Conservation (phyloP, 306 rosid genomes). For the Trichosanthes truncata region DNA sequence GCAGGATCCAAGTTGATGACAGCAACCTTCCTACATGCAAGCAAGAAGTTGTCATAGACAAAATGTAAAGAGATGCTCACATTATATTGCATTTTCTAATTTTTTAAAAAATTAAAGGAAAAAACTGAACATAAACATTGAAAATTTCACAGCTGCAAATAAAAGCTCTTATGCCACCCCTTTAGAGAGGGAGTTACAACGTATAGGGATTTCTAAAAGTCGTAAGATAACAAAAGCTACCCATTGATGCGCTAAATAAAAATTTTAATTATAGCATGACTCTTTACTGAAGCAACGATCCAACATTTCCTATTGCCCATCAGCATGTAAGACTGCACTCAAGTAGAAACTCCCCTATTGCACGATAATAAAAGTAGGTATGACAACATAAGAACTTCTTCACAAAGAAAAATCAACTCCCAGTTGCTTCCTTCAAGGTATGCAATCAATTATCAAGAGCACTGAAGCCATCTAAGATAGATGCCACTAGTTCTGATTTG, state of each 20-base stretch:
- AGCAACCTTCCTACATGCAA: slow-evolving; percentile 70
- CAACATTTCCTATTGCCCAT: background rate
- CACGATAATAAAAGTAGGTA: background rate
- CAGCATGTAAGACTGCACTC: background rate
- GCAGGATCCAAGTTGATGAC: slow-evolving; percentile 92
- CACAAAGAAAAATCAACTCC: background rate
- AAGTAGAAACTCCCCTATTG: background rate
- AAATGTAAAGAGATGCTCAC: background rate
- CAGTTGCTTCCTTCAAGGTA: background rate
- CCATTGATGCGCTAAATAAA: background rate
- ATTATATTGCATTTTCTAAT: background rate
- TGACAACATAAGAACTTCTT: background rate
- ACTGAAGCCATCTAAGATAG: background rate
- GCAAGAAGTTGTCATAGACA: slow-evolving; percentile 1
- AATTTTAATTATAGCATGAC: background rate
- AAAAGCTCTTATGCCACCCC: background rate
- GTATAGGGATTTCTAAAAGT: background rate
- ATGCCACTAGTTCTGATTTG: background rate
- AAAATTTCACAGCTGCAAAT: background rate
- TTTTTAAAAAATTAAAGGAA: background rate
- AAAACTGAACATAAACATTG: background rate
- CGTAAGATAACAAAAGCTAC: background rate
- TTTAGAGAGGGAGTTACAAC: background rate
- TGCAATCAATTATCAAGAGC: background rate
- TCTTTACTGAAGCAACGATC: background rate